phyloP scores from a whole-genome alignment of 805 yeast genomes.

The Myxozyma nipponensis region DNA sequence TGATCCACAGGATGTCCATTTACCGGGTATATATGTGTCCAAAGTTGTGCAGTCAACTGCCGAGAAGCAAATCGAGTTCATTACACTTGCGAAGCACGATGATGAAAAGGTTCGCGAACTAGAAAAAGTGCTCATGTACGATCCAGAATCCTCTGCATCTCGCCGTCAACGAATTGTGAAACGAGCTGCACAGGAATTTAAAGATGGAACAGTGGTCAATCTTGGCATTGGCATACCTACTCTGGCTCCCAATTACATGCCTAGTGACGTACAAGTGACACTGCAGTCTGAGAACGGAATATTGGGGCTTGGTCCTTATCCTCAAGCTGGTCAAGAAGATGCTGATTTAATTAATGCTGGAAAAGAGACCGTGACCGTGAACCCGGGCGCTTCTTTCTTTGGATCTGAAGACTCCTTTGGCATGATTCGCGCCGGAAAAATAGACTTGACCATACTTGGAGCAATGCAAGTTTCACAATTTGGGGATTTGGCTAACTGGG shows the following conservation, averaged over 20 bases:
- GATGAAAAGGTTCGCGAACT: background rate
- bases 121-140: conserved; percentile 10
- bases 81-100: conserved; percentile 16
- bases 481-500: conserved; percentile 55
- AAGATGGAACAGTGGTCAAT: conserved; percentile 44
- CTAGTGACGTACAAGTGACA: conserved; percentile 39
- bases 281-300: conserved; percentile 51
- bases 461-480: conserved; percentile 48
- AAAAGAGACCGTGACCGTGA: conserved; percentile 48
- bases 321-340: conserved; percentile 42
- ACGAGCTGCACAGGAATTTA: conserved; percentile 48
- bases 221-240: conserved; percentile 54
- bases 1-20: conserved; percentile 45
- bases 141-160: conserved; percentile 19
- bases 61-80: conserved; percentile 44
- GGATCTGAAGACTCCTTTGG: conserved; percentile 51
- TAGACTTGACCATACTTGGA: conserved; percentile 46
- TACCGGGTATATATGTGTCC: conserved; percentile 47
- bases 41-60: conserved; percentile 42
- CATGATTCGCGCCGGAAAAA: conserved; percentile 48
- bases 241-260: conserved; percentile 44
- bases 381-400: conserved; percentile 47
- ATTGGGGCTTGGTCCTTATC: conserved; percentile 49
- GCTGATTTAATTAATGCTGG: conserved; percentile 52
- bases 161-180: conserved; percentile 40